phyloP scores from a whole-genome alignment of 2,329 filamentous ascomycete genomes.

The Elsinoe ampelina region DNA sequence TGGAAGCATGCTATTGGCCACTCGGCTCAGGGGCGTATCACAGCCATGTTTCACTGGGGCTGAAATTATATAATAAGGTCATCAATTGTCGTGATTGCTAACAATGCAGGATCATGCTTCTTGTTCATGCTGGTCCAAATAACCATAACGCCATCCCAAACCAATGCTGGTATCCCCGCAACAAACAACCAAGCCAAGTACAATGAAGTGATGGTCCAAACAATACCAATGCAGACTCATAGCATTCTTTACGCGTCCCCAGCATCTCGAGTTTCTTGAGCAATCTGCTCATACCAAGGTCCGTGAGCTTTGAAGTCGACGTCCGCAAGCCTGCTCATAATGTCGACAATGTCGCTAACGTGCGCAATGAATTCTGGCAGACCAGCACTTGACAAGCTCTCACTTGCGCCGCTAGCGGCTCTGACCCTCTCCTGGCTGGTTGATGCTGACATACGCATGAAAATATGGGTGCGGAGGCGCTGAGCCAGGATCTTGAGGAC shows the following conservation, averaged over 20 bases:
- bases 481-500: conserved; percentile 60
- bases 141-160: not conserved
- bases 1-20: not conserved
- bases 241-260: conserved; percentile 1
- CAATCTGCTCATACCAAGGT: conserved; percentile 60
- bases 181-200: not conserved
- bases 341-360: conserved; percentile 60
- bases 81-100: not conserved
- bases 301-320: conserved; percentile 62
- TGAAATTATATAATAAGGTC: not conserved
- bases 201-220: not conserved
- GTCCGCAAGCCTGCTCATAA: conserved; percentile 53
- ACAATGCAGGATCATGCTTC: not conserved
- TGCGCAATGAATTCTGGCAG: conserved; percentile 64
- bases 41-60: not conserved
- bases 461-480: conserved; percentile 57
- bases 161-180: conserved; percentile 7
- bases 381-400: conserved; percentile 59
- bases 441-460: conserved; percentile 53
- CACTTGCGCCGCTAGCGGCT: conserved; percentile 58
- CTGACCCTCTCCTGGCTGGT: conserved; percentile 62
- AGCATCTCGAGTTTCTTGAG: conserved; percentile 41
- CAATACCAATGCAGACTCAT: not conserved
- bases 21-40: not conserved
- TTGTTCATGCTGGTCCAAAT: not conserved